phyloP scores from a whole-genome alignment of 768 basidiomycete species.

The Rhodosporidiobolus sp. region DNA sequence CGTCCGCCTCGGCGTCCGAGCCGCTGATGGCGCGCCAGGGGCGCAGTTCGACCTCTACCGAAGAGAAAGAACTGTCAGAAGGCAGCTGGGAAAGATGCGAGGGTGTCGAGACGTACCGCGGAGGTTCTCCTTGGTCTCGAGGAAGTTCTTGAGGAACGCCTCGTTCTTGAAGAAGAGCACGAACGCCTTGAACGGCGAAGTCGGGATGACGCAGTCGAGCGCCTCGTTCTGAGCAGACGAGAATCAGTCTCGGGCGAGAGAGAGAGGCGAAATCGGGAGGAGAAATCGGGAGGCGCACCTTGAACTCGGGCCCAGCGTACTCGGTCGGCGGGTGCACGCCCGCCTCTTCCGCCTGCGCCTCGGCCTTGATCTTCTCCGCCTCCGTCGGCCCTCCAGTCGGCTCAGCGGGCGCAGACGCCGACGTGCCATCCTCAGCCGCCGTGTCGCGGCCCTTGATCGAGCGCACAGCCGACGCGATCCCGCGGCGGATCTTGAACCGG shows the following conservation, averaged over 20 bases:
- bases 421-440: neutral
- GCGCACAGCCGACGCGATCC: neutral
- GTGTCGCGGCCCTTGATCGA: neutral
- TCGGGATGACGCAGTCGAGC: slow-evolving; percentile 57
- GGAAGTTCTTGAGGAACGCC: slow-evolving; percentile 83
- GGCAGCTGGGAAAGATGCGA: neutral
- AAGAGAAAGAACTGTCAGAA: too few relatives aligned
- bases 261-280: too few relatives aligned
- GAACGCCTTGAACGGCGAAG: slow-evolving; percentile 86
- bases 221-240: too few relatives aligned
- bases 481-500: slow-evolving; percentile 15
- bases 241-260: too few relatives aligned
- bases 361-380: slow-evolving; percentile 34
- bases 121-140: slow-evolving; percentile 79
- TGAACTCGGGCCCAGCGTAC: slow-evolving; percentile 35
- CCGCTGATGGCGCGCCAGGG: slow-evolving; percentile 61
- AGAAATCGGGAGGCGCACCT: too few relatives aligned
- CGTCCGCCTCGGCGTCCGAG: slow-evolving; percentile 56
- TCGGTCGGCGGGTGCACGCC: slow-evolving; percentile 18
- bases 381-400: slow-evolving; percentile 16
- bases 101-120: slow-evolving; percentile 59
- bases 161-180: slow-evolving; percentile 87
- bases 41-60: slow-evolving; percentile 87
- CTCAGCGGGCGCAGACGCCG: neutral
- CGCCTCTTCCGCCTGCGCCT: neutral